Evolutionary conservation across 495 filamentous ascomycete species (phyloP).

Genomic region (Aeminium ludgeri): DNA sequence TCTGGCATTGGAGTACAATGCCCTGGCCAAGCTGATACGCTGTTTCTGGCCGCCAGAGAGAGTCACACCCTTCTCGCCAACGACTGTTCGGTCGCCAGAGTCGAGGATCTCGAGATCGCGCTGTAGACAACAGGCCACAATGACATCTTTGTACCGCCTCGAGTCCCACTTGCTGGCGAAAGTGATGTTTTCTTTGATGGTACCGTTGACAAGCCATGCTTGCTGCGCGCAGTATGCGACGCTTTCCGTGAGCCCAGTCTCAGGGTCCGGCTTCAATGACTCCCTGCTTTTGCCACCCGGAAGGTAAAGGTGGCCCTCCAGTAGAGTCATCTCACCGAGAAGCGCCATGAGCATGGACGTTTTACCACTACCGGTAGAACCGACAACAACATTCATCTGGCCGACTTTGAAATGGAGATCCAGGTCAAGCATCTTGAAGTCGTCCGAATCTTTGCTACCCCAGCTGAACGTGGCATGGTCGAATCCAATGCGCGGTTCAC

Average conservation of each 20-base stretch:
- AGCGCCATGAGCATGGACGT: constrained; percentile 91
- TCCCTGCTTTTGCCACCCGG: constrained; percentile 71
- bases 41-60: constrained; percentile 97
- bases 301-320: constrained; percentile 65
- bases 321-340: constrained; percentile 85
- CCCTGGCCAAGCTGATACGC: constrained; percentile 84
- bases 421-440: constrained; percentile 70
- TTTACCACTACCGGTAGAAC: constrained; percentile 88
- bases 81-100: constrained; percentile 79
- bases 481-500: constrained; percentile 60
- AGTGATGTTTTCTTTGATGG: constrained; percentile 88
- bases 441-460: constrained; percentile 52
- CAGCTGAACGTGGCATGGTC: constrained; percentile 72
- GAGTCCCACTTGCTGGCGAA: constrained; percentile 76
- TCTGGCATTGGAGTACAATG: constrained; percentile 78
- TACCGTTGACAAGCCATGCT: constrained; percentile 93
- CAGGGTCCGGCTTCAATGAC: constrained; percentile 62
- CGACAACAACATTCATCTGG: constrained; percentile 76
- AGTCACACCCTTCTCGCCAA: constrained; percentile 94
- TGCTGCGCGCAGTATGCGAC: constrained; percentile 96
- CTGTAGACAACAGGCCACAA: constrained; percentile 83
- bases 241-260: constrained; percentile 75
- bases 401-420: constrained; percentile 61
- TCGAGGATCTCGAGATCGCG: constrained; percentile 87
- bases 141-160: constrained; percentile 69